phyloP scores from a whole-genome alignment of 257 asterid genomes.

The Solanum medicagineum region DNA sequence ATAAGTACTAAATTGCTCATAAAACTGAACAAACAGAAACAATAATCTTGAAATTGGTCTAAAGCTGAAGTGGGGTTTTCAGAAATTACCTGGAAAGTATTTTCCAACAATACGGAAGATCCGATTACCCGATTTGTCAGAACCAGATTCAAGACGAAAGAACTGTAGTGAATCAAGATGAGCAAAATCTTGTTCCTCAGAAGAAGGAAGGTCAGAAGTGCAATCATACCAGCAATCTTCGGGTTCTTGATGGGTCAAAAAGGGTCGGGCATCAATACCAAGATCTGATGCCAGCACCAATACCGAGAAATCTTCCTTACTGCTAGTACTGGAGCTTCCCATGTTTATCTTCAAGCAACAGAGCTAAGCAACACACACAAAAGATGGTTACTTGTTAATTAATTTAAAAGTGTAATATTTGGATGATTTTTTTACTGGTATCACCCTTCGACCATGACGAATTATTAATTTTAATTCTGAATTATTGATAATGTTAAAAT shows the following conservation, averaged over 20 bases:
- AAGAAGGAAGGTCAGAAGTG: constrained; percentile 29
- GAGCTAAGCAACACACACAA: background rate
- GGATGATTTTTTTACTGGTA: no score
- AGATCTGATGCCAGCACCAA: constrained; percentile 90
- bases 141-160: constrained; percentile 65
- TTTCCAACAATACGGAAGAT: constrained; percentile 85
- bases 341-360: background rate
- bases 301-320: constrained; percentile 66
- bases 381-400: no score
- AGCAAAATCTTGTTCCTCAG: constrained; percentile 54
- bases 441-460: no score
- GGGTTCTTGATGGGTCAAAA: constrained; percentile 33
- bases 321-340: constrained; percentile 16
- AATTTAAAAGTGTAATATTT: no score
- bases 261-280: constrained; percentile 77
- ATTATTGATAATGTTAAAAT: no score
- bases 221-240: constrained; percentile 78
- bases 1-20: background rate
- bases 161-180: constrained; percentile 77
- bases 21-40: background rate
- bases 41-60: background rate
- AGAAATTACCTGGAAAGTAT: constrained; percentile 66
- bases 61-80: background rate
- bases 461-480: no score
- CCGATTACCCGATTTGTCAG: constrained; percentile 60